Evolutionary conservation across 2,329 filamentous ascomycete species (phyloP).

Genomic region (Fusarium annulatum): DNA sequence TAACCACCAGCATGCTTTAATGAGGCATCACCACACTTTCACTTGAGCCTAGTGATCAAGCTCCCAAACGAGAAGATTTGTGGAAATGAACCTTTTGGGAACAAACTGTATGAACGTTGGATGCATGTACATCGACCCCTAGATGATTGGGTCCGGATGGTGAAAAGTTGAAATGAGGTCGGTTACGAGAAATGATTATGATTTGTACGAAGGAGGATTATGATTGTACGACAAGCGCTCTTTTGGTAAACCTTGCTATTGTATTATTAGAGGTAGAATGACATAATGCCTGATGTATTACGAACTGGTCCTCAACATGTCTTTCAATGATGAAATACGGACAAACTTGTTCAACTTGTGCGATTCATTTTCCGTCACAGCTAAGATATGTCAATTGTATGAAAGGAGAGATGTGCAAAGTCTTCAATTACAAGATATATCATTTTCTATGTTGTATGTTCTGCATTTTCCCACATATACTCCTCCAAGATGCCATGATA

Average conservation of each 20-base stretch:
- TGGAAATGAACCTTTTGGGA: not conserved
- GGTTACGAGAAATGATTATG: constrained; percentile 12
- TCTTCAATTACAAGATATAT: constrained; percentile 1
- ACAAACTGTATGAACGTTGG: constrained; percentile 12
- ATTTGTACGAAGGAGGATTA: constrained; percentile 7
- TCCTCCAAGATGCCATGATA: constrained; percentile 10
- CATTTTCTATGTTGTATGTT: constrained; percentile 13
- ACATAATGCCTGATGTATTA: constrained; percentile 1
- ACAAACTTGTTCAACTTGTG: not conserved
- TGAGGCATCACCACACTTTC: not conserved
- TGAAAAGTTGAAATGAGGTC: constrained; percentile 2
- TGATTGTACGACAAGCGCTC: constrained; percentile 18
- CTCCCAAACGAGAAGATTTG: not conserved
- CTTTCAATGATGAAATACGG: no score
- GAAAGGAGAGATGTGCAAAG: not conserved
- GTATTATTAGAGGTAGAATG: constrained; percentile 12
- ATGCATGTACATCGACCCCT: constrained; percentile 13
- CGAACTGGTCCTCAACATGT: not conserved
- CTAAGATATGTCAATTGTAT: not conserved
- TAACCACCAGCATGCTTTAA: not conserved
- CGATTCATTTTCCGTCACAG: not conserved
- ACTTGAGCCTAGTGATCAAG: not conserved
- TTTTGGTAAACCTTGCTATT: constrained; percentile 11
- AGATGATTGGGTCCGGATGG: constrained; percentile 2
- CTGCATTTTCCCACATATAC: constrained; percentile 6